Percentiles rank a stretch among this genome's conserved stretches.
Conservation (phyloP, 495 filamentous ascomycete genomes). For the Clohesyomyces aquaticus region DNA sequence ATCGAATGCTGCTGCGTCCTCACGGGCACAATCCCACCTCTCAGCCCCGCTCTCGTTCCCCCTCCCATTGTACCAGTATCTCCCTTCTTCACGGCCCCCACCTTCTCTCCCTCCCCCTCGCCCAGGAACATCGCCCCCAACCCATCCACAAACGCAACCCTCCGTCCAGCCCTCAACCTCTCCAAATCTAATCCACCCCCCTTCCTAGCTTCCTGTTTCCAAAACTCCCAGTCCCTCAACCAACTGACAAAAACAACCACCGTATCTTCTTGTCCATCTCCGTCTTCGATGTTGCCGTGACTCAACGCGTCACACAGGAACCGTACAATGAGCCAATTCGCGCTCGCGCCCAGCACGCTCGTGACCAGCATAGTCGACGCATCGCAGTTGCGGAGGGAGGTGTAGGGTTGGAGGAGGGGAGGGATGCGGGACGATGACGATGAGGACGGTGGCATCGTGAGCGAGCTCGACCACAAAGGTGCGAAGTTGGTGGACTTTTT, state of each 20-base stretch:
- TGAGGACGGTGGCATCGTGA: slow-evolving; percentile 35
- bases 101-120: slow-evolving; percentile 7
- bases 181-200: slow-evolving; percentile 68
- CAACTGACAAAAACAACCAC: slow-evolving; percentile 79
- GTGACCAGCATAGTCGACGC: slow-evolving; percentile 72
- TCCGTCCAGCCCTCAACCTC: slow-evolving; percentile 57
- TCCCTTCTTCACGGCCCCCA: neutral
- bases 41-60: no score
- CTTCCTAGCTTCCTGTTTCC: slow-evolving; percentile 54
- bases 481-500: neutral
- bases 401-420: slow-evolving; percentile 68
- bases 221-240: slow-evolving; percentile 74
- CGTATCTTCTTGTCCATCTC: slow-evolving; percentile 34
- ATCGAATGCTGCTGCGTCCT: neutral
- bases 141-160: slow-evolving; percentile 75
- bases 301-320: slow-evolving; percentile 61
- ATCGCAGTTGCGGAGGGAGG: slow-evolving; percentile 51
- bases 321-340: slow-evolving; percentile 48
- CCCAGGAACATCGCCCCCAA: slow-evolving; percentile 60
- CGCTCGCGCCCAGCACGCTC: slow-evolving; percentile 51
- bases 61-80: no score
- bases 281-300: neutral
- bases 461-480: neutral
- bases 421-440: slow-evolving; percentile 63
- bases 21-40: no score